phyloP scores from a whole-genome alignment of 345 rosid species.

The Populus tremula region DNA sequence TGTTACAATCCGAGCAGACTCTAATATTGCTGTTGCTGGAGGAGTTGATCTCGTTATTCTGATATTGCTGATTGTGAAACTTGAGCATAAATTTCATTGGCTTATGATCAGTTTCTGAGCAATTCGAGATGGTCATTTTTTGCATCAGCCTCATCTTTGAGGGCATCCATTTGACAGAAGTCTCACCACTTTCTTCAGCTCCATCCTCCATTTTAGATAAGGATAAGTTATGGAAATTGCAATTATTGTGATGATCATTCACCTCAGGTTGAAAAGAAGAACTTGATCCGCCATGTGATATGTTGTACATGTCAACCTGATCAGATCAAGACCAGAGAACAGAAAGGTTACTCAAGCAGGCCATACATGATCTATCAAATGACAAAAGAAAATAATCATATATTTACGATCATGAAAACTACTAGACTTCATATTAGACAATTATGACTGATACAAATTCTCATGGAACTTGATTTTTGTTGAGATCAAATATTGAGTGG shows the following conservation, averaged over 20 bases:
- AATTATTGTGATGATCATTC: background rate
- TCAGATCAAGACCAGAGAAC: background rate
- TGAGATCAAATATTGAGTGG: too few relatives aligned
- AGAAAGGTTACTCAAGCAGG: background rate
- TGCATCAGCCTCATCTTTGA: constrained; percentile 46
- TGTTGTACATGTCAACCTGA: constrained; percentile 16
- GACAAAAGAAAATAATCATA: background rate
- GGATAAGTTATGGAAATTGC: background rate
- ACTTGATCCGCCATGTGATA: background rate
- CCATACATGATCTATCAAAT: background rate
- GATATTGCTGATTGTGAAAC: constrained; percentile 24
- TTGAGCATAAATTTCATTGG: constrained; percentile 7
- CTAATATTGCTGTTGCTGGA: constrained; percentile 20
- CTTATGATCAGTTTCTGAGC: background rate
- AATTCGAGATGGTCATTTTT: constrained; percentile 30
- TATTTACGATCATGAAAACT: background rate
- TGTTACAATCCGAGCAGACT: constrained; percentile 58
- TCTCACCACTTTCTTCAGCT: background rate
- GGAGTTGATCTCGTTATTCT: background rate
- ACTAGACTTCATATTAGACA: background rate
- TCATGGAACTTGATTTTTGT: background rate
- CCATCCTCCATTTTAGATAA: constrained; percentile 7
- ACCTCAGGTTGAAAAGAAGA: constrained; percentile 4
- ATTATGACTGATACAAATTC: background rate
- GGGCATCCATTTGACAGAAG: constrained; percentile 40